A percentile compares a stretch with the other conserved stretches of the same genome.
Conservation (phyloP, 495 filamentous ascomycete species). For the Penicillium coffeae region DNA sequence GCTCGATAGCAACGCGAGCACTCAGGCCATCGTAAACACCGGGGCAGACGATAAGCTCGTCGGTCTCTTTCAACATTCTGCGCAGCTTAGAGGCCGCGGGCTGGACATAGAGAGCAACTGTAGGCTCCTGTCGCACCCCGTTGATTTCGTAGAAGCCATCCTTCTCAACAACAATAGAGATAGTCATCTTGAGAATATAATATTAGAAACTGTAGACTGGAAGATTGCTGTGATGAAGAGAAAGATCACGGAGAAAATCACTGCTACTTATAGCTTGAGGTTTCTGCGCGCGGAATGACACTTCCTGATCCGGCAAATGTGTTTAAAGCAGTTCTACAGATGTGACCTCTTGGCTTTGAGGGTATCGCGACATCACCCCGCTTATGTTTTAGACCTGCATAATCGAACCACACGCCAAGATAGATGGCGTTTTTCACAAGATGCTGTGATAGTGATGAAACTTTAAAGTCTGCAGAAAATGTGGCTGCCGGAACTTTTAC, state of each 20-base stretch:
- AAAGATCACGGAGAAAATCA: not conserved
- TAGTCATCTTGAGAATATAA: conserved; percentile 18
- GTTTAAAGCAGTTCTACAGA: not conserved
- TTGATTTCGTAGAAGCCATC: conserved; percentile 39
- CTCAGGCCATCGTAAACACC: conserved; percentile 69
- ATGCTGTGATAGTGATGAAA: too few relatives aligned
- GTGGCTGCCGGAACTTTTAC: too few relatives aligned
- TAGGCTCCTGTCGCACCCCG: conserved; percentile 26
- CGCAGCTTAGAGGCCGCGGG: conserved; percentile 46
- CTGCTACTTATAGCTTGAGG: not conserved
- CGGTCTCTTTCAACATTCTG: conserved; percentile 37
- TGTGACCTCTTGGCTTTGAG: not conserved
- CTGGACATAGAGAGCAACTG: conserved; percentile 28
- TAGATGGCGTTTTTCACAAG: not conserved
- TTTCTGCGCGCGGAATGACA: not conserved
- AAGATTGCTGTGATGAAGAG: not conserved
- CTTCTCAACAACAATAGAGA: conserved; percentile 37
- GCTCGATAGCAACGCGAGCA: conserved; percentile 57
- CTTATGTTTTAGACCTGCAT: not conserved
- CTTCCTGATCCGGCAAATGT: not conserved
- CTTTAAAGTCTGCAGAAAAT: too few relatives aligned
- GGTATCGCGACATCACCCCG: not conserved
- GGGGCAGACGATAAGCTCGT: conserved; percentile 52
- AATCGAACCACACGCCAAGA: not conserved
- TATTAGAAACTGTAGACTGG: not conserved